phyloP scores from a whole-genome alignment of 176 grass and related monocot species.

The Bonia amplexicaulis region DNA sequence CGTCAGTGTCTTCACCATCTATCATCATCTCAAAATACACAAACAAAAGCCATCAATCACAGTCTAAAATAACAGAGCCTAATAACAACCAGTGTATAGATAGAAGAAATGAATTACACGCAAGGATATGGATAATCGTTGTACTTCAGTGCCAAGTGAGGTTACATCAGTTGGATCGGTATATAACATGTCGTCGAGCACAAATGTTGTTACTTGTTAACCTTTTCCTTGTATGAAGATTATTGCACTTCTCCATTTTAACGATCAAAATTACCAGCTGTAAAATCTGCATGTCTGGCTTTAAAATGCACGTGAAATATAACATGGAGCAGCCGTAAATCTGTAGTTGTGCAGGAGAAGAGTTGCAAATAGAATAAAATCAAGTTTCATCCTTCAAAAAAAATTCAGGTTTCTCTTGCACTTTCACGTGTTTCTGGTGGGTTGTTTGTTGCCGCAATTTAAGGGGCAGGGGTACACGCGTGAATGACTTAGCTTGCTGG shows the following conservation, averaged over 20 bases:
- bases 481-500: neutral
- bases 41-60: no score
- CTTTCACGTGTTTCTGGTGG: neutral
- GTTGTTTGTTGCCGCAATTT: neutral
- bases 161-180: no score
- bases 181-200: no score
- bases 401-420: neutral
- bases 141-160: no score
- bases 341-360: neutral
- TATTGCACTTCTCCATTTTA: neutral
- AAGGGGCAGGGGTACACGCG: neutral
- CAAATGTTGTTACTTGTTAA: no score
- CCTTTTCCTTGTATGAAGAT: no score
- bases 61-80: no score
- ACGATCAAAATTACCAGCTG: no score
- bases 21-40: no score
- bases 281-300: neutral
- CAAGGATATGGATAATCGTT: no score
- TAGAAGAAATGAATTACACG: no score
- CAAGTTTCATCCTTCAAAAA: neutral
- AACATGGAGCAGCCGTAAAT: neutral
- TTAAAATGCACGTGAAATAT: neutral
- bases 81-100: no score
- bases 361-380: neutral
- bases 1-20: fast-evolving